These are phyloP conservation scores for Oemleria cerasiformis DNA, from an alignment of 306 rosid species.

Conservation along the genomic window DNA sequence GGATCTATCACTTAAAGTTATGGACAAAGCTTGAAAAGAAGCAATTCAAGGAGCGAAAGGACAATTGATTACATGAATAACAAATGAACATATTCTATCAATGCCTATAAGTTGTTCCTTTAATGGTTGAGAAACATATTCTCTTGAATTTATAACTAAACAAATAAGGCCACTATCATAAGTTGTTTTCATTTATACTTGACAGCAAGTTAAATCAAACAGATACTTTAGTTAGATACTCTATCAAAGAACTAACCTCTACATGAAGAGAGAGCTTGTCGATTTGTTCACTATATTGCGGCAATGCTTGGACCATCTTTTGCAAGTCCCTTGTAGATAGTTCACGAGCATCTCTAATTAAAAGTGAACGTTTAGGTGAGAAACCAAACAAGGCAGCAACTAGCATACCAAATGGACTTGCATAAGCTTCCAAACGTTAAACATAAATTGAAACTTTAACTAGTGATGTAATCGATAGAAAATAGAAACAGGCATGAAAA, in stretches of 20 bases:
- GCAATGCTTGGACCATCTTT: conserved; percentile 98
- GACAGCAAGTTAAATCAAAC: background rate
- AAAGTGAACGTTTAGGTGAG: conserved; percentile 24
- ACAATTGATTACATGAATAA: background rate
- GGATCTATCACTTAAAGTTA: too few species aligned
- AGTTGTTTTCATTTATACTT: background rate
- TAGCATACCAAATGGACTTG: conserved; percentile 7
- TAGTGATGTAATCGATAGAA: background rate
- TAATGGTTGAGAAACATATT: background rate
- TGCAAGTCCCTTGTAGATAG: conserved; percentile 91
- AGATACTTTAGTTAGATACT: background rate
- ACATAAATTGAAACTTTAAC: background rate
- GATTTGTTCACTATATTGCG: conserved; percentile 94
- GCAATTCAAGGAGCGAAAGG: background rate
- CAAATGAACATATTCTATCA: too few species aligned
- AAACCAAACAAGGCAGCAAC: conserved; percentile 2
- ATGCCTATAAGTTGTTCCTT: background rate
- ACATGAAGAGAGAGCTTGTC: conserved; percentile 96
- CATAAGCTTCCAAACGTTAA: background rate
- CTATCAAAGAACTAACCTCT: conserved; percentile 61
- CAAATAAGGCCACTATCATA: background rate
- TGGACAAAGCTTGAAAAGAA: background rate
- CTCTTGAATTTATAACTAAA: too few species aligned
- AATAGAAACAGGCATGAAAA: background rate
- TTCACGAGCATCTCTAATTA: conserved; percentile 61